phyloP scores from a whole-genome alignment of 2,329 filamentous ascomycete species.

The Orbilia ellipsospora region DNA sequence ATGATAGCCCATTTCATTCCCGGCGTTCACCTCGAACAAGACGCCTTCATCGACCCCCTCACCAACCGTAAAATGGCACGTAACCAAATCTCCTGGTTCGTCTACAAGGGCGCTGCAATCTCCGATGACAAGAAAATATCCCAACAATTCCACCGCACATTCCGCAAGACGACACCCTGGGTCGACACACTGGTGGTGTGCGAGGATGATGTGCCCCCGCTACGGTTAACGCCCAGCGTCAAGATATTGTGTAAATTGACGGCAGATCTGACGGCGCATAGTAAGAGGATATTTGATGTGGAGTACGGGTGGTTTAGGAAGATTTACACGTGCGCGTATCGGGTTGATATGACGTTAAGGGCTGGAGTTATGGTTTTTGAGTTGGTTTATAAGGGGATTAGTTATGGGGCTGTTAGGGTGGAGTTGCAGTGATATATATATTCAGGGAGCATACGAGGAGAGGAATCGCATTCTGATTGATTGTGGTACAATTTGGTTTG shows the following conservation, averaged over 20 bases:
- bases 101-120: conserved; percentile 47
- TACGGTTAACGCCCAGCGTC: conserved; percentile 30
- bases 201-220: conserved; percentile 45
- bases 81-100: conserved; percentile 55
- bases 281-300: conserved; percentile 50
- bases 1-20: conserved; percentile 53
- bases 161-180: conserved; percentile 50
- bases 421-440: conserved; percentile 39
- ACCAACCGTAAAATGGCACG: conserved; percentile 52
- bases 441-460: too few species aligned
- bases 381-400: conserved; percentile 50
- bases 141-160: conserved; percentile 52
- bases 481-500: too few species aligned
- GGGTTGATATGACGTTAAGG: conserved; percentile 50
- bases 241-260: conserved; percentile 50
- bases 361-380: conserved; percentile 48
- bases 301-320: conserved; percentile 46
- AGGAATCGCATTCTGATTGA: too few species aligned
- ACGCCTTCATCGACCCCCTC: conserved; percentile 48
- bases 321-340: conserved; percentile 49
- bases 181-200: conserved; percentile 48
- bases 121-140: conserved; percentile 52
- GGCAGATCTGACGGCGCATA: conserved; percentile 40
- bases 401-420: conserved; percentile 44
- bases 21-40: conserved; percentile 47